Evolutionary conservation across 371 early-diverging fungal genomes (phyloP), one percentile per base, ranked within the genome.

Genomic region (Thermomucor indicae-seudaticae): DNA sequence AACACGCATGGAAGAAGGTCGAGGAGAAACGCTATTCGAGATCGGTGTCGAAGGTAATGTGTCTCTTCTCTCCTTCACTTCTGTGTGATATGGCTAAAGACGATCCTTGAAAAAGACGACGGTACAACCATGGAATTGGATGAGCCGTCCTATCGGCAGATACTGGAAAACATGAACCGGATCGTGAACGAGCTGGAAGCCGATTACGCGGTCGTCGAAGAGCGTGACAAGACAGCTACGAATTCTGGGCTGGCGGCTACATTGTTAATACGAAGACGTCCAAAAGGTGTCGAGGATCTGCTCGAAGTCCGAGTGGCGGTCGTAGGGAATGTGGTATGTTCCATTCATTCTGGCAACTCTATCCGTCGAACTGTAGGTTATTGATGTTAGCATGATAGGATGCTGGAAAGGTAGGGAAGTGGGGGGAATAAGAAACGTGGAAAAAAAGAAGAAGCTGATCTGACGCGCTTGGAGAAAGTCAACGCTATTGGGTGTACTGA

Each of bases 251-350:
- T 65, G 31, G 65, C 67, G 10, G 69, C 70, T 6, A 73, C 78
- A 31, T 71, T 86, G 28, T 71, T 95, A 73, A 72, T 94, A 4
- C 80, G 95, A 31, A 80, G 77, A 47, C 64, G 71, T 4, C 81
- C 90, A 4, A 75, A 75, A 25, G 68, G 82, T 12, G 83, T 90
- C 6, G 85, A 92, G 58, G 82, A 90, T 49, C 55, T 92, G 43
- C 67, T 88, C 27, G 96, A 95, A 60, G 73, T 95, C 29, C 83
- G 96, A 20, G 83, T 95, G 12, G 92, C 92, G 14, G 93, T 93
- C 6, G 89, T 88, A 19, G 95, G 95, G 54, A 95, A 95, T 66
- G 96, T 95, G 43, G 88, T 83, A 67, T 41, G 35, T n/a, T n/a
- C 27, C n/a, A n/a, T n/a, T n/a, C n/a, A n/a, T n/a, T n/a, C n/a